Base-by-base conservation (phyloP, 2,329 filamentous ascomycete species). In the Cadophora malorum region DNA sequence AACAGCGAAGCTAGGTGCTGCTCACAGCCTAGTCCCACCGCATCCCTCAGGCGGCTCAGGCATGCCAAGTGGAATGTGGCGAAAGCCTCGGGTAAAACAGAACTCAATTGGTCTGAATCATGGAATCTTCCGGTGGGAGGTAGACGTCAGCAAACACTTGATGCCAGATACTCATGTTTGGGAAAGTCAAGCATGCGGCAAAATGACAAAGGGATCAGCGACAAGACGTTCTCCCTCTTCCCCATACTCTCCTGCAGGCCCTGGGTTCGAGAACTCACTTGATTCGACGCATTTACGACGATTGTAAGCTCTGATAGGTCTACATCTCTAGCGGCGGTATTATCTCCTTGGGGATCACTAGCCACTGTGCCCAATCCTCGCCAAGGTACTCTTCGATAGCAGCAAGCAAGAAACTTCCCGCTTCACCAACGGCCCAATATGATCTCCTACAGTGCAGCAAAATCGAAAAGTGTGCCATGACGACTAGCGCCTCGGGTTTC, bases 381-480 rank as follows among this genome's bases (percentile, higher is more conserved):
- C 69, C 71, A 6, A 76, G 59, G 62, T 68, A 72, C 19, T 65
- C 68, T 21, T 66, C 68, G 31, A 76, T 68, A 2, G 69, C 71
- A 14, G 64, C 38, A 16, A 77, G 63, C n/a, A 77, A 63, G 56
- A 69, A 70, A 10, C 56, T 69, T 25, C 75, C 75, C 19, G 72
- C 66, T 28, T 70, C 61, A 3, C 74, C 74, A 45, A 77, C 68
- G 8, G 72, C 66, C 76, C 76, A 78, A 38, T 68, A 72, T 1
- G 58, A 23, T 23, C 73, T 65, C 14, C 65, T 60, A 5, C 23
- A 63, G 68, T 80, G 75, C n/a, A 81, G 60, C 49, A 80, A 62
- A 7, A 79, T 69, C 1, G 78, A 75, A 68, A 79, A 82, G 66
- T 79, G 73, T 3, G 78, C 78, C 33, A 82, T 64, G 12, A 82